phyloP scores from a whole-genome alignment of 257 asterid species.

The Rehmannia glutinosa region DNA sequence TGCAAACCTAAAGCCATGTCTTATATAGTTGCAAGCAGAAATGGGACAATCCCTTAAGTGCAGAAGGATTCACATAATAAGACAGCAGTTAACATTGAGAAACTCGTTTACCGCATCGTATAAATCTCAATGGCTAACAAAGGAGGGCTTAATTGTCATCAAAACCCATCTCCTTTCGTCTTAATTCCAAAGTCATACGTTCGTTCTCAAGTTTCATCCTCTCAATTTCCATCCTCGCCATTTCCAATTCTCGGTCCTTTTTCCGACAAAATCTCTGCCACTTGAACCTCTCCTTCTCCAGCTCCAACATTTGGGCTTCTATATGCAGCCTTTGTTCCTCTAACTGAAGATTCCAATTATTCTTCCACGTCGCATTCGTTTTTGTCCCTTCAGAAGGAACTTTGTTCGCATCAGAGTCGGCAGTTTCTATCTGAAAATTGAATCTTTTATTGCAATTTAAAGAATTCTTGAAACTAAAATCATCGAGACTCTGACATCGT shows the following conservation, averaged over 20 bases:
- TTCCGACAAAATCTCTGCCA: slow-evolving; percentile 55
- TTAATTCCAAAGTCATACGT: slow-evolving; percentile 45
- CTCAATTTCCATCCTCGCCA: slow-evolving; percentile 43
- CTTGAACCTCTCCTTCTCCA: slow-evolving; percentile 53
- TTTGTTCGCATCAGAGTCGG: slow-evolving; percentile 12
- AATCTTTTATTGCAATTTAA: slow-evolving; percentile 28
- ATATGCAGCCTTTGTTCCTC: slow-evolving; percentile 44
- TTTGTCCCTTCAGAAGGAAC: neutral
- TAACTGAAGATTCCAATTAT: slow-evolving; percentile 22
- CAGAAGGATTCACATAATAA: too few relatives aligned
- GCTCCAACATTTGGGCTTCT: slow-evolving; percentile 44
- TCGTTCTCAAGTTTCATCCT: slow-evolving; percentile 53
- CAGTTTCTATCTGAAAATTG: slow-evolving; percentile 21
- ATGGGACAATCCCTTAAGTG: too few relatives aligned
- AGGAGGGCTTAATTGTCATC: slow-evolving; percentile 17
- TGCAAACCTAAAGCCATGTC: slow-evolving; percentile 12
- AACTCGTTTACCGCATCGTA: neutral
- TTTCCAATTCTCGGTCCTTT: slow-evolving; percentile 46
- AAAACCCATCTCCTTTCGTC: slow-evolving; percentile 39
- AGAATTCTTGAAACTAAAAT: slow-evolving; percentile 25
- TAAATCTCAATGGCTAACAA: neutral
- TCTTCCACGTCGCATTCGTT: slow-evolving; percentile 14
- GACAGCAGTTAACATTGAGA: too few relatives aligned
- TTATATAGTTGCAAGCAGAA: too few relatives aligned
- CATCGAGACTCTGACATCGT: slow-evolving; percentile 24